Conservation (phyloP, 2,329 filamentous ascomycete species). For the Cercospora nicotianae region DNA sequence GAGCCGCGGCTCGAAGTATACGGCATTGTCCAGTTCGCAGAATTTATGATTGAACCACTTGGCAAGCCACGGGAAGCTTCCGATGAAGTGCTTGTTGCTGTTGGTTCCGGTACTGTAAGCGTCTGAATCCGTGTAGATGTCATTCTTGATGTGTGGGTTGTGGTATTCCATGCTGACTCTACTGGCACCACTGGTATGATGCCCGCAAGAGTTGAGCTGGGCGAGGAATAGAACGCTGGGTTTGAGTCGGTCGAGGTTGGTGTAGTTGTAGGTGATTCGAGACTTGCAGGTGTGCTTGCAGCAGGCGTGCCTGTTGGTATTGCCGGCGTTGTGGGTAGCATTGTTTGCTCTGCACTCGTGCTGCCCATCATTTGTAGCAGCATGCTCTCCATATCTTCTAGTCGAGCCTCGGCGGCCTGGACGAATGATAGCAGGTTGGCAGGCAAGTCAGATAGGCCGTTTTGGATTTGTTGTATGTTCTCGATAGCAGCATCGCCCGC, state of each 20-base stretch:
- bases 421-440: constrained; percentile 24
- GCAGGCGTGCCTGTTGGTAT: background rate
- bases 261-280: background rate
- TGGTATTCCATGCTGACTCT: background rate
- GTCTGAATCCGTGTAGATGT: constrained; percentile 12
- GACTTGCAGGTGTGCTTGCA: background rate
- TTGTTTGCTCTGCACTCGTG: background rate
- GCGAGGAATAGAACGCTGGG: background rate
- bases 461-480: constrained; percentile 25
- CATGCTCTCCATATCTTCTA: constrained; percentile 20
- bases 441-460: constrained; percentile 23
- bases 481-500: constrained; percentile 23
- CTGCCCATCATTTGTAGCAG: constrained; percentile 9
- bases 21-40: constrained; percentile 8
- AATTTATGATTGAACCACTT: background rate
- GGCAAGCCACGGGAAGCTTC: background rate
- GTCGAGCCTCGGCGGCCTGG: constrained; percentile 18
- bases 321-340: background rate
- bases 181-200: background rate
- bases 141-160: constrained; percentile 12
- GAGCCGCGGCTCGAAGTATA: background rate
- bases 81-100: background rate
- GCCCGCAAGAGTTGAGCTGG: background rate
- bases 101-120: constrained; percentile 4
- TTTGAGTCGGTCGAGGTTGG: background rate